These are phyloP conservation scores for Rossbeevera mucosa DNA, from an alignment of 768 basidiomycete species.

Conservation along the genomic window DNA sequence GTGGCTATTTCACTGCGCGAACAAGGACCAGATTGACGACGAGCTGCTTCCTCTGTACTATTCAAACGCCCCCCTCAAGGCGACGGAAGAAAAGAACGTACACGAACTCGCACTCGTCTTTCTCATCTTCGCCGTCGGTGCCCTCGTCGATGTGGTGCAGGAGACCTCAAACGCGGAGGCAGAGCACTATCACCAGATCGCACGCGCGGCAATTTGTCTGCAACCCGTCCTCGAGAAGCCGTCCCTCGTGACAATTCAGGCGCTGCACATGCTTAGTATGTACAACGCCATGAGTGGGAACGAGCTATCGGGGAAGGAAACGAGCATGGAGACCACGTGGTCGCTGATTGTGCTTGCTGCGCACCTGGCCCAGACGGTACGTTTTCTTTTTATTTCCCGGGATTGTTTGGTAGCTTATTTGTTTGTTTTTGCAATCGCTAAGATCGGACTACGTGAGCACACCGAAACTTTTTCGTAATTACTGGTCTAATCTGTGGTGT, in stretches of 20 bases:
- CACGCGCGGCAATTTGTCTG: conserved; percentile 59
- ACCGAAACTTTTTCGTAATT: neutral
- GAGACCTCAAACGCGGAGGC: conserved; percentile 37
- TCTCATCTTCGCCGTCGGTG: conserved; percentile 49
- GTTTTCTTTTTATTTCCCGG: conserved; percentile 22
- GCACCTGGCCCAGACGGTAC: conserved; percentile 61
- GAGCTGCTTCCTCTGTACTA: conserved; percentile 44
- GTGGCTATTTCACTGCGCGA: conserved; percentile 51
- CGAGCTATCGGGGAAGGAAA: conserved; percentile 51
- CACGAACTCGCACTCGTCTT: conserved; percentile 50
- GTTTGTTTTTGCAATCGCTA: conserved; percentile 5
- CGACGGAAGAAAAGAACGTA: conserved; percentile 37
- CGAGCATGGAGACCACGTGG: conserved; percentile 73
- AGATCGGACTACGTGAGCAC: conserved; percentile 65
- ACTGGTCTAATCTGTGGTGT: conserved; percentile 11
- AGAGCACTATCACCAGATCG: conserved; percentile 64
- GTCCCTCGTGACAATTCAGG: conserved; percentile 64
- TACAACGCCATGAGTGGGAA: conserved; percentile 68
- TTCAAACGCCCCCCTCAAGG: conserved; percentile 14
- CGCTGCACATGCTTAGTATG: conserved; percentile 61
- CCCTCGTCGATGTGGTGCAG: conserved; percentile 38
- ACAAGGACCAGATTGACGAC: conserved; percentile 40
- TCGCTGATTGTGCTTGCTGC: conserved; percentile 58
- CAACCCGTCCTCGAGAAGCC: conserved; percentile 71
- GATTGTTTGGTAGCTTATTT: conserved; percentile 10